A percentile compares a stretch with the other conserved stretches of the same genome.
These are phyloP conservation scores for Taphrina pruni DNA, from an alignment of 1,139 yeast genomes.

Conservation along the genomic window DNA sequence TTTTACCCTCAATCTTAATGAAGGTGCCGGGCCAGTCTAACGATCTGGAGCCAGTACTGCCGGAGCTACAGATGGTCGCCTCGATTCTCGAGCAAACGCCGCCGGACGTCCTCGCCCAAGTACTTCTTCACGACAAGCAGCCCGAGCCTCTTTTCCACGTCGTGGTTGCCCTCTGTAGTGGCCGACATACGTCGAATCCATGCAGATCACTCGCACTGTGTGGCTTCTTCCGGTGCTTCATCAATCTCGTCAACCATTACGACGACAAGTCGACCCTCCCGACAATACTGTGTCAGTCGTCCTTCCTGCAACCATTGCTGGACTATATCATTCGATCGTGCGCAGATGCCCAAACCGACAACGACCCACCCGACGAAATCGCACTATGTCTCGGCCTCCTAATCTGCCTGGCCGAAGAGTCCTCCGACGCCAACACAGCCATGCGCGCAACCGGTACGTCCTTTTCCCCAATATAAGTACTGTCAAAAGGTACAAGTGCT, in stretches of 20 bases:
- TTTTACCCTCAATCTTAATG: neutral
- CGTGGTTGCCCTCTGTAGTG: neutral
- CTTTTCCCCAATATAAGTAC: neutral
- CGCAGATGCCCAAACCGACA: neutral
- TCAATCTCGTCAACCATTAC: slow-evolving; percentile 3
- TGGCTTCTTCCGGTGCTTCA: slow-evolving; percentile 15
- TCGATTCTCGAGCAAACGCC: neutral
- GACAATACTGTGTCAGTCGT: neutral
- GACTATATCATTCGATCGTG: neutral
- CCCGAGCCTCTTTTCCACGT: neutral
- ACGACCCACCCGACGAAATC: slow-evolving; percentile 15
- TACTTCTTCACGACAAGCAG: neutral
- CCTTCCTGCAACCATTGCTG: neutral
- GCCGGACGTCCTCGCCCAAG: neutral
- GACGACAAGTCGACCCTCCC: neutral
- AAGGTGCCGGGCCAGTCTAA: neutral
- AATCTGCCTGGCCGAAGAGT: slow-evolving; percentile 24
- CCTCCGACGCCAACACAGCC: neutral
- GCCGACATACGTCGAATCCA: neutral
- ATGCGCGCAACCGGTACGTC: slow-evolving; percentile 1
- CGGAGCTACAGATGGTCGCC: neutral
- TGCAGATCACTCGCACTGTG: slow-evolving; percentile 5
- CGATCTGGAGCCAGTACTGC: neutral
- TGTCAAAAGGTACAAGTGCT: too few relatives aligned
- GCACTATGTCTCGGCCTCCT: slow-evolving; percentile 29